Conservation (phyloP, 495 filamentous ascomycete genomes). For the Eremomyces bilateralis region DNA sequence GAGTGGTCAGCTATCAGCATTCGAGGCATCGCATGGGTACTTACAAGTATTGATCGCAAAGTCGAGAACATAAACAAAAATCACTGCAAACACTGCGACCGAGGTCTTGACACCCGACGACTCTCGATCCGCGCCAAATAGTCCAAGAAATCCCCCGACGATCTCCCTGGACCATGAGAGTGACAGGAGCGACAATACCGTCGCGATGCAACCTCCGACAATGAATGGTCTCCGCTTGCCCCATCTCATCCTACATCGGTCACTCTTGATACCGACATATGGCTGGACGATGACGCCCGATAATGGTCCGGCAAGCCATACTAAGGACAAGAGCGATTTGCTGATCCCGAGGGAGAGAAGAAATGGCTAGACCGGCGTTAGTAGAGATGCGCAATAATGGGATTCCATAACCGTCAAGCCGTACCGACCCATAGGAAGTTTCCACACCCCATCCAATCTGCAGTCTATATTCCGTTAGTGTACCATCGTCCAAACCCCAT, state of each 20-base stretch:
- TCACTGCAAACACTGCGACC: constrained; percentile 51
- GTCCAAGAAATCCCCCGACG: constrained; percentile 39
- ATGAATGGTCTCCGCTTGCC: constrained; percentile 83
- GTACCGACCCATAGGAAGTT: constrained; percentile 66
- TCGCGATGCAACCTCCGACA: constrained; percentile 49
- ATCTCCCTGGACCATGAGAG: constrained; percentile 71
- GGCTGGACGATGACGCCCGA: constrained; percentile 77
- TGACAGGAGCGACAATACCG: constrained; percentile 46
- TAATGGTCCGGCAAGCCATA: constrained; percentile 84
- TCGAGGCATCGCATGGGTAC: constrained; percentile 6
- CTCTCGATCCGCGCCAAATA: constrained; percentile 47
- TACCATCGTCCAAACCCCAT: background rate
- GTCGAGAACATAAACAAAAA: constrained; percentile 68
- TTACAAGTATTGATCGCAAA: constrained; percentile 83
- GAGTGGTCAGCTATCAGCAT: background rate
- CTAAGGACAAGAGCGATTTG: constrained; percentile 79
- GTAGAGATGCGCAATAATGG: background rate
- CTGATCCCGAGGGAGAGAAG: constrained; percentile 64
- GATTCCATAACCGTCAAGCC: constrained; percentile 21
- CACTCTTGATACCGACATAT: constrained; percentile 80
- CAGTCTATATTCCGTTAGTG: constrained; percentile 29
- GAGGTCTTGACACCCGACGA: constrained; percentile 36
- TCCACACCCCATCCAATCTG: constrained; percentile 94
- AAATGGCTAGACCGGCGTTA: constrained; percentile 34
- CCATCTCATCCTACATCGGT: constrained; percentile 60